phyloP scores from a whole-genome alignment of 345 rosid species.

The Brassica rapa region DNA sequence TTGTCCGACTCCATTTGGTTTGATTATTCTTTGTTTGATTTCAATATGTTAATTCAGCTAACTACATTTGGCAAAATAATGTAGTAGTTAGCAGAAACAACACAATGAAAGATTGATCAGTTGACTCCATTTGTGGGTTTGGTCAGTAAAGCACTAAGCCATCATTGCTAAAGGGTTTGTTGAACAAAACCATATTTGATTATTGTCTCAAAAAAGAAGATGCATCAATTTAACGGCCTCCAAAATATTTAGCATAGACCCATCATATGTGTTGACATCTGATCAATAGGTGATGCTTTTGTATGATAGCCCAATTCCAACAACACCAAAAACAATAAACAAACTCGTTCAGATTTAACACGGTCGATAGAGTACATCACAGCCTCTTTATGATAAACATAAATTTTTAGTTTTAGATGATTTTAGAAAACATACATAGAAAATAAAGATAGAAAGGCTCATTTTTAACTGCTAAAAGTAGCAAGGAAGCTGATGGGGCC shows the following conservation, averaged over 20 bases:
- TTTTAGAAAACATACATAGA: not conserved
- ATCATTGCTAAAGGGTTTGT: constrained; percentile 27
- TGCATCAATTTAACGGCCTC: constrained; percentile 5
- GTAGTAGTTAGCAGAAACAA: constrained; percentile 30
- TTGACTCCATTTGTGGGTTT: constrained; percentile 34
- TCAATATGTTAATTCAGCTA: constrained; percentile 34
- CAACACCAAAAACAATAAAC: constrained; percentile 1
- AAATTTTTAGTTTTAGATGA: not conserved
- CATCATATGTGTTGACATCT: not conserved
- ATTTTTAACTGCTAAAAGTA: constrained; percentile 51
- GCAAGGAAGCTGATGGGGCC: constrained; percentile 83
- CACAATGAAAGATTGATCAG: constrained; percentile 20
- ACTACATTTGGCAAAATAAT: constrained; percentile 19
- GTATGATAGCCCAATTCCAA: not conserved
- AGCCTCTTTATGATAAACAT: constrained; percentile 9
- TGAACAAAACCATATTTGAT: constrained; percentile 29
- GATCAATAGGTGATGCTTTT: not conserved
- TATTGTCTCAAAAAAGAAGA: not conserved
- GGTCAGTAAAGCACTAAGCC: constrained; percentile 36
- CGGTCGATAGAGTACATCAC: constrained; percentile 17
- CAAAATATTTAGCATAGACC: not conserved
- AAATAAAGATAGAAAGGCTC: constrained; percentile 11
- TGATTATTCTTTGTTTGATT: not conserved
- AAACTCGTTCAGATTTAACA: constrained; percentile 5
- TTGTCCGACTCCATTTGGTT: constrained; percentile 20